These are phyloP conservation scores for Wickerhamomyces strasburgensis DNA, from an alignment of 805 yeast species.

Conservation along the genomic window DNA sequence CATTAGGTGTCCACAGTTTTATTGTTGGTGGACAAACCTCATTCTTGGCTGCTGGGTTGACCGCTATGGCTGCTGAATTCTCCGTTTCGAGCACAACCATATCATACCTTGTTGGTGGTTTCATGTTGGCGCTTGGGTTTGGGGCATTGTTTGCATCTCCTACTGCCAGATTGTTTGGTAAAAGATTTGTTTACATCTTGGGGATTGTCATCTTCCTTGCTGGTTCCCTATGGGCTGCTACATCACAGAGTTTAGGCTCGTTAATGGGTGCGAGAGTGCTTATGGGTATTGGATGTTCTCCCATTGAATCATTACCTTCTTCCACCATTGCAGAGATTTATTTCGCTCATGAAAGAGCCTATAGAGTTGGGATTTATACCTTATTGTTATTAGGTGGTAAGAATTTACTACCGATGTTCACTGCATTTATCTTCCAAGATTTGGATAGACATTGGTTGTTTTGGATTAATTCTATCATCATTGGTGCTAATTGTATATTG, in stretches of 20 bases:
- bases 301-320: constrained; percentile 55
- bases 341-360: constrained; percentile 57
- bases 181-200: constrained; percentile 47
- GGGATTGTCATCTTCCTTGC: constrained; percentile 45
- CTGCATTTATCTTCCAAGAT: constrained; percentile 46
- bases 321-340: constrained; percentile 59
- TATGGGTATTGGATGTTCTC: constrained; percentile 56
- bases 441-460: constrained; percentile 56
- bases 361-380: constrained; percentile 53
- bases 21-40: constrained; percentile 62
- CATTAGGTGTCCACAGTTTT: constrained; percentile 53
- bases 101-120: constrained; percentile 52
- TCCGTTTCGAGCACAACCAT: constrained; percentile 35
- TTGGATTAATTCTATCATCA: constrained; percentile 51
- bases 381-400: constrained; percentile 57
- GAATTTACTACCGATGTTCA: constrained; percentile 50
- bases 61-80: constrained; percentile 38
- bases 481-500: constrained; percentile 40
- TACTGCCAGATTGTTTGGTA: constrained; percentile 51
- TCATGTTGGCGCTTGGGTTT: constrained; percentile 54
- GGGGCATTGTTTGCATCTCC: constrained; percentile 57
- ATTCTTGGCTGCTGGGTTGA: constrained; percentile 52
- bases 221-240: constrained; percentile 53
- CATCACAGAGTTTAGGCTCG: constrained; percentile 41
- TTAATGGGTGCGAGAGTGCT: constrained; percentile 54